Evolutionary conservation across 169 alveolate species (phyloP).

Genomic region (Perkinsus olseni): DNA sequence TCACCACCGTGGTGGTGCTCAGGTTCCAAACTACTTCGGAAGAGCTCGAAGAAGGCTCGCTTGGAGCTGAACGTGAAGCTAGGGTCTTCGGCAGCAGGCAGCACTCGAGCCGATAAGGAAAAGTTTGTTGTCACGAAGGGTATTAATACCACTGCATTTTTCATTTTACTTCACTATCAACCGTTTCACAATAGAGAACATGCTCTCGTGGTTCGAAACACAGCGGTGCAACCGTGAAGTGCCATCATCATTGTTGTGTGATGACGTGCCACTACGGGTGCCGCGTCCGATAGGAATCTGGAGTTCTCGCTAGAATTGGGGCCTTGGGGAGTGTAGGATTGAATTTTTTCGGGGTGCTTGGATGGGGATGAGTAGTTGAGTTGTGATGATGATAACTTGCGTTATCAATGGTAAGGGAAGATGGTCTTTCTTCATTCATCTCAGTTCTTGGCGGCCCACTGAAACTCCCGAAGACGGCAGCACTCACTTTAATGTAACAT

Average conservation of each 20-base stretch:
- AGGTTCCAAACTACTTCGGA: background rate
- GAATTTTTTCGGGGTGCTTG: background rate
- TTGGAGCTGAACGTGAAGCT: background rate
- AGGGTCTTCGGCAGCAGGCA: background rate
- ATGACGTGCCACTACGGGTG: too few species aligned
- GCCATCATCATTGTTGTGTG: background rate
- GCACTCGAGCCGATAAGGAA: background rate
- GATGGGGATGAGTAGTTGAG: background rate
- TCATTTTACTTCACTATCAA: background rate
- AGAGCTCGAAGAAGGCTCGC: background rate
- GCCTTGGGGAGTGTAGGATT: background rate
- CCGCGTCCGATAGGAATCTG: too few species aligned
- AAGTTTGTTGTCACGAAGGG: background rate
- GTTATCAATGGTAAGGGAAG: background rate
- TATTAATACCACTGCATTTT: background rate
- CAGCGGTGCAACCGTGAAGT: background rate
- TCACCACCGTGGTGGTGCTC: background rate
- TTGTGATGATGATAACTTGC: background rate
- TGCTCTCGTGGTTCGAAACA: background rate
- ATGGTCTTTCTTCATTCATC: background rate
- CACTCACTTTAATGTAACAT: background rate
- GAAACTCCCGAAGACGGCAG: background rate
- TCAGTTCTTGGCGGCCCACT: slow-evolving; percentile 3
- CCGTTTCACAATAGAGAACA: background rate
- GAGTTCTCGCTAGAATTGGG: background rate